Percentiles rank a stretch among this genome's conserved stretches.
These are phyloP conservation scores for Boletus fagicola DNA, from an alignment of 768 basidiomycete species.

Conservation along the genomic window DNA sequence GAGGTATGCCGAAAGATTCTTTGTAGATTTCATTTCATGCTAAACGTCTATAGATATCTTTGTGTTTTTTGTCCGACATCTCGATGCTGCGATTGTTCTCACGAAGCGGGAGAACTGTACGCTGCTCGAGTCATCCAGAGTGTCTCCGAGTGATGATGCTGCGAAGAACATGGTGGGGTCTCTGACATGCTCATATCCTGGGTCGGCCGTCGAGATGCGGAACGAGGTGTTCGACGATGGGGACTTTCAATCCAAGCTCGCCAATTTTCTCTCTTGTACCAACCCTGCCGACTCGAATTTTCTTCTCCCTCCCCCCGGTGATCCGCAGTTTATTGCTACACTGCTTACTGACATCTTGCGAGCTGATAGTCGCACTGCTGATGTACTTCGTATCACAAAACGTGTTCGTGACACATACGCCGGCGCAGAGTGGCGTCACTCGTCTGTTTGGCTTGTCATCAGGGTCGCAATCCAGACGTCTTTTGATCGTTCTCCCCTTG, in stretches of 20 bases:
- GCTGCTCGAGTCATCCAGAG: background rate
- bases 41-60: constrained; percentile 32
- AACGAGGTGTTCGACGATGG: constrained; percentile 8
- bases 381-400: constrained; percentile 24
- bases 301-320: background rate
- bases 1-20: background rate
- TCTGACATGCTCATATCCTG: constrained; percentile 26
- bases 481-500: background rate
- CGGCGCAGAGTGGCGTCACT: too few species aligned
- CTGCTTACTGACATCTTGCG: background rate
- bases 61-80: constrained; percentile 37
- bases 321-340: background rate
- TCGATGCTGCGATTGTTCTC: constrained; percentile 43
- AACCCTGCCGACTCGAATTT: background rate
- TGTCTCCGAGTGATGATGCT: constrained; percentile 29
- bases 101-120: constrained; percentile 24
- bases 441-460: constrained; percentile 9
- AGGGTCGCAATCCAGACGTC: constrained; percentile 31
- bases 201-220: constrained; percentile 15
- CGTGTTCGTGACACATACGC: constrained; percentile 16
- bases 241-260: constrained; percentile 16
- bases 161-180: constrained; percentile 32
- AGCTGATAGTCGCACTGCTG: background rate
- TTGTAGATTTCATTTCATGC: background rate
- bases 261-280: background rate